A percentile compares a stretch with the other conserved stretches of the same genome.
Conservation (phyloP, 176 grass and related monocot species). For the Cenchrus fungigraminus region DNA sequence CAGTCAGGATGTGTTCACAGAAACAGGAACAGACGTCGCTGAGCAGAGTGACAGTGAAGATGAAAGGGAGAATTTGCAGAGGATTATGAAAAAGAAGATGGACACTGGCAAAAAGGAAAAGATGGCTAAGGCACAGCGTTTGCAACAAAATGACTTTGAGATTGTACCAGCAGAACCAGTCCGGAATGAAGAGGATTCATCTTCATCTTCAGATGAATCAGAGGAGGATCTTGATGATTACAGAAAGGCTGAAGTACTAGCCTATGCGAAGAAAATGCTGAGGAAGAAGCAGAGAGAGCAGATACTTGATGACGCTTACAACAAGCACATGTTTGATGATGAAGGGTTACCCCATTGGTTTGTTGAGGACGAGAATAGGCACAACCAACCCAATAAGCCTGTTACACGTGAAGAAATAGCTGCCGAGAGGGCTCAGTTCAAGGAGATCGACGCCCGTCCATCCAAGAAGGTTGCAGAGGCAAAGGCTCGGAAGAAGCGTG, state of each 20-base stretch:
- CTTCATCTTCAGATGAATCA: constrained; percentile 72
- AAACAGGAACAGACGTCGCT: constrained; percentile 40
- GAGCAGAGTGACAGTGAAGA: constrained; percentile 74
- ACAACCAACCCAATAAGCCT: constrained; percentile 69
- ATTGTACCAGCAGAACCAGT: constrained; percentile 84
- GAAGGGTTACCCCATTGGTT: constrained; percentile 89
- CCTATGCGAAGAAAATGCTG: constrained; percentile 94
- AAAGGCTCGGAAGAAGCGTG: constrained; percentile 91
- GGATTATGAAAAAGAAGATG: constrained; percentile 38
- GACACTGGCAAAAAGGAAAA: constrained; percentile 39
- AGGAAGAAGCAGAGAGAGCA: constrained; percentile 97
- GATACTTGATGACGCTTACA: constrained; percentile 91
- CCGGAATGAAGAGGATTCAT: constrained; percentile 56
- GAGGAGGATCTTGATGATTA: constrained; percentile 64
- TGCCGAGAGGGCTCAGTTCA: constrained; percentile 86
- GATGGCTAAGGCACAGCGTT: constrained; percentile 15
- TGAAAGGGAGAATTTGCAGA: constrained; percentile 54
- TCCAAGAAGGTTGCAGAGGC: constrained; percentile 94
- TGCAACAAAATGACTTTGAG: constrained; percentile 74
- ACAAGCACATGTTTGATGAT: constrained; percentile 93
- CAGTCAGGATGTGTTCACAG: constrained; percentile 79
- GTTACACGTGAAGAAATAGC: constrained; percentile 80
- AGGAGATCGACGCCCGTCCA: constrained; percentile 86
- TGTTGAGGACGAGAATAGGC: constrained; percentile 82
- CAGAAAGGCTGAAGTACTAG: constrained; percentile 83